Base-by-base conservation (phyloP, 345 rosid species). In the Corymbia maculata region DNA sequence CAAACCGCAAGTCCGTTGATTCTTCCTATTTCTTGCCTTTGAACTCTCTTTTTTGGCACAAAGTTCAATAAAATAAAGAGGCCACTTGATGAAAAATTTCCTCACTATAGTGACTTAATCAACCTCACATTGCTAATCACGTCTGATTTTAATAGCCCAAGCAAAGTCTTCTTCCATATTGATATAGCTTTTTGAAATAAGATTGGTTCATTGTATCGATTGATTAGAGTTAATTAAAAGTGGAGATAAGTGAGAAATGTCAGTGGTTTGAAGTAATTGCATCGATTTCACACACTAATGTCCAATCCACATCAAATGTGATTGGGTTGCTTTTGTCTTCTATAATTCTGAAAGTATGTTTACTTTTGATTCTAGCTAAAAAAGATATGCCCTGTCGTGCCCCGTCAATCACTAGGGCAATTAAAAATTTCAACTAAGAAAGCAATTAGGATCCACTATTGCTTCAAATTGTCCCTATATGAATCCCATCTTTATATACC, bases 321-420 rank as follows among this genome's bases (percentile, higher is more conserved):
- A 55, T 55, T 55, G 9, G 26, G 12, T 22, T 55, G 61, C 28
- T 55, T 22, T 22, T 55, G 9, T 55, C 61, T 55, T 9, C 61
- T 21, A 24, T 57, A 9, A 8, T 57, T 57, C 1, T 57, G 0
- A 5, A 57, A 24, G 64, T 11, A 24, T 57, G n/a, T 57, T 13
- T 24, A 12, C 64, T 28, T 57, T 57, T 22, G 64, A 57, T 24
- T 57, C n/a, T 24, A 11, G 64, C n/a, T 24, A 57, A 57, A 28
- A 57, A 0, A 26, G 64, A 0, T 57, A 9, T 1, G 13, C 13
- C 28, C 64, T 17, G 28, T 21, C 9, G 0, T 4, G 3, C 22
- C 28, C 64, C 64, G 64, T 57, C 64, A 26, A 57, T 22, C 64
- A 57, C 24, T 57, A 57, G 13, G 64, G 13, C 22, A 26, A 57